Percentiles rank a stretch among this genome's conserved stretches.
Conservation (phyloP, 1,139 yeast genomes). For the Yamadazyma sp. region DNA sequence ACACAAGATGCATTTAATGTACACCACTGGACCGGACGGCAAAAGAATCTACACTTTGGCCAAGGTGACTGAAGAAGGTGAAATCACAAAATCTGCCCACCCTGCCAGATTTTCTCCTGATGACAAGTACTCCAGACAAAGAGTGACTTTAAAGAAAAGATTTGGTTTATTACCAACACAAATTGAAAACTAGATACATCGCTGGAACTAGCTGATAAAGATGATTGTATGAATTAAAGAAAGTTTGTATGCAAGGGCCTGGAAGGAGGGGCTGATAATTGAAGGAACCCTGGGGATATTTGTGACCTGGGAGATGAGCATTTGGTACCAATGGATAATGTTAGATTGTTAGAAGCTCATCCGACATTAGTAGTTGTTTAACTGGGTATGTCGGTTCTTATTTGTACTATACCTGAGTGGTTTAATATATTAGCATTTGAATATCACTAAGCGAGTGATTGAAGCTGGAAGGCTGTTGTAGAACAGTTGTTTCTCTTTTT, state of each 20-base stretch:
- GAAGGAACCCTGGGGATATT: neutral
- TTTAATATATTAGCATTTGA: slow-evolving; percentile 2
- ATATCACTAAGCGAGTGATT: neutral
- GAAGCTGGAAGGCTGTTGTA: neutral
- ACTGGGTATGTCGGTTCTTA: neutral
- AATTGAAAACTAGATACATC: slow-evolving; percentile 13
- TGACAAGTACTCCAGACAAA: slow-evolving; percentile 97
- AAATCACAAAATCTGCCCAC: slow-evolving; percentile 97
- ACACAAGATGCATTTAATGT: slow-evolving; percentile 91
- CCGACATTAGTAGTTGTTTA: neutral
- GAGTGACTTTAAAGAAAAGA: slow-evolving; percentile 97
- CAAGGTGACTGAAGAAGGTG: slow-evolving; percentile 79
- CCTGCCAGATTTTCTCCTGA: slow-evolving; percentile 99
- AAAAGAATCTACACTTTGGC: slow-evolving; percentile 92
- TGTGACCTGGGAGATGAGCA: neutral
- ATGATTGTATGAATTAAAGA: no score
- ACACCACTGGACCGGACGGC: slow-evolving; percentile 91
- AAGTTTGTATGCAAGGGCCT: no score
- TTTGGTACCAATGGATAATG: neutral
- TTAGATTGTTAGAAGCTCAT: neutral
- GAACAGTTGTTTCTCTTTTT: no score
- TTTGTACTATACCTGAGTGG: slow-evolving; percentile 1
- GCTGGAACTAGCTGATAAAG: neutral
- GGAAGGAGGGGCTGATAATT: no score
- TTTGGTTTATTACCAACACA: slow-evolving; percentile 87